These are phyloP conservation scores for Chalciporus sphaerocephalus DNA, from an alignment of 768 basidiomycete species.

Conservation along the genomic window DNA sequence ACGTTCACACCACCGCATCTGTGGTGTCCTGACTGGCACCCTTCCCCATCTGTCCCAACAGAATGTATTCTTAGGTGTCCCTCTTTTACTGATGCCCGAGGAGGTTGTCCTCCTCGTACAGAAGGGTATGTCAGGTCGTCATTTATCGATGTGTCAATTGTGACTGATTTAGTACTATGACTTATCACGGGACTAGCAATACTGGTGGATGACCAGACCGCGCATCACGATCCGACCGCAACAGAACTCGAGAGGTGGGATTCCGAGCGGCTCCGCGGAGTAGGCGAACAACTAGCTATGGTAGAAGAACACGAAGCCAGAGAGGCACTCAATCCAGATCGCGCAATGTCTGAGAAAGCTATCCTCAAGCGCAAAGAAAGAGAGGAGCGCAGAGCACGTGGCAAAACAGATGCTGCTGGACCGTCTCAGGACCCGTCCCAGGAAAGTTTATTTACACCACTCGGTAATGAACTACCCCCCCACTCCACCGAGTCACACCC, in stretches of 20 bases:
- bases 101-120: constrained; percentile 86
- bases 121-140: constrained; percentile 50
- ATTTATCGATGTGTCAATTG: not conserved
- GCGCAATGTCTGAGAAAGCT: constrained; percentile 58
- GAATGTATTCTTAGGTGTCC: constrained; percentile 94
- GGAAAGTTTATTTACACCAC: constrained; percentile 5
- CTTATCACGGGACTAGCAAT: constrained; percentile 61
- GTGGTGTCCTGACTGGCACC: constrained; percentile 84
- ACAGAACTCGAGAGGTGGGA: constrained; percentile 53
- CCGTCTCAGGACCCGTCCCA: not conserved
- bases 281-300: constrained; percentile 46
- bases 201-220: constrained; percentile 66
- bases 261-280: constrained; percentile 40
- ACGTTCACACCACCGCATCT: constrained; percentile 76
- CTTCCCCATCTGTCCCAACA: constrained; percentile 94
- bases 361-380: constrained; percentile 68
- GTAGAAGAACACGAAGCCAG: constrained; percentile 48
- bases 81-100: constrained; percentile 83
- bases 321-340: constrained; percentile 35
- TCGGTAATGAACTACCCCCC: not conserved
- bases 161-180: not conserved
- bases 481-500: constrained; percentile 1
- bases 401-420: constrained; percentile 7
- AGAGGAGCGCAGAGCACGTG: constrained; percentile 42
- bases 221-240: constrained; percentile 48